Conservation (phyloP, 129 eudicot genomes). For the carrot (Daucus carota) region DH1_v3.0 NC_030381.2:48829001-48829500, state of each 20-base stretch:
- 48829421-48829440: constrained; percentile 88
- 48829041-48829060: no score
- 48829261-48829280: constrained; percentile 72
- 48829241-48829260: constrained; percentile 96
- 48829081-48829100: no score
- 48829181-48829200: not conserved
- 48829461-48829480: constrained; percentile 57
- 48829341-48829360: constrained; percentile 75
- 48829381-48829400: constrained; percentile 87
- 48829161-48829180: not conserved
- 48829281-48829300: constrained; percentile 82
- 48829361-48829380: constrained; percentile 95
- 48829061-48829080: no score
- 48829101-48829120: no score
- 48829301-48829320: constrained; percentile 89
- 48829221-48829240: constrained; percentile 49
- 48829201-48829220: not conserved
- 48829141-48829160: not conserved
- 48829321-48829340: constrained; percentile 95
- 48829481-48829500: no score
- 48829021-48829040: not conserved
- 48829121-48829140: no score
- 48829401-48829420: constrained; percentile 80
- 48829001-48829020: no score
- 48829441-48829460: constrained; percentile 85